Conservation (phyloP, 306 rosid genomes). For the Prunus padus region DNA sequence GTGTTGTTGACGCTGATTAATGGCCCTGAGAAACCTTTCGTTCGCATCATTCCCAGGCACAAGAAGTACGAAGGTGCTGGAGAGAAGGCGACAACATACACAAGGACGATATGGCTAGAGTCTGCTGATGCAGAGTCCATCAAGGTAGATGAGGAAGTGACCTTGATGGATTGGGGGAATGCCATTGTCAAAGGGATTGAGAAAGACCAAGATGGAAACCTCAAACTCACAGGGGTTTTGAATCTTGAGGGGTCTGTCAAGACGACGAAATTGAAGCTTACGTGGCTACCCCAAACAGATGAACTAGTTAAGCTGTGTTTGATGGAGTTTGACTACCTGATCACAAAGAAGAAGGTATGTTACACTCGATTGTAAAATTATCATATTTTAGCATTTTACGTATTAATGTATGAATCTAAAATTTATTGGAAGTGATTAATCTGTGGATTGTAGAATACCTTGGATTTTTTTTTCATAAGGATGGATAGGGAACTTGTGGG, state of each 20-base stretch:
- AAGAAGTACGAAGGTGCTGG: conserved; percentile 90
- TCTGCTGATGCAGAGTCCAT: conserved; percentile 65
- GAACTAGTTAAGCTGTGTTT: conserved; percentile 73
- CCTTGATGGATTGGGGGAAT: conserved; percentile 97
- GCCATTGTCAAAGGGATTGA: conserved; percentile 68
- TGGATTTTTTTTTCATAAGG: neutral
- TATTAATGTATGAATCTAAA: neutral
- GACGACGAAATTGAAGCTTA: conserved; percentile 83
- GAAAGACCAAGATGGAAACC: conserved; percentile 65
- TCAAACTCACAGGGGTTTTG: conserved; percentile 72
- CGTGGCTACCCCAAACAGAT: conserved; percentile 80
- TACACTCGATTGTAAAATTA: conserved; percentile 2
- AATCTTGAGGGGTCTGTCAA: conserved; percentile 93
- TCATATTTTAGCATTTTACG: neutral
- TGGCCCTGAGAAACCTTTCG: conserved; percentile 82
- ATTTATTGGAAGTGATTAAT: neutral
- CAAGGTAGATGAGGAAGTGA: conserved; percentile 73
- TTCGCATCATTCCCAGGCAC: conserved; percentile 79
- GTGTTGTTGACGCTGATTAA: conserved; percentile 69
- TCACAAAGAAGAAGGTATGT: conserved; percentile 92
- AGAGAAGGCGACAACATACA: conserved; percentile 68
- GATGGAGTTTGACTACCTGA: conserved; percentile 80
- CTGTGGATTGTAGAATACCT: neutral
- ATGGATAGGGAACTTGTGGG: neutral
- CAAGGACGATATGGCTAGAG: conserved; percentile 72